Evolutionary conservation across 2,329 filamentous ascomycete genomes (phyloP).

Genomic region (Aspergillus versicolor): DNA sequence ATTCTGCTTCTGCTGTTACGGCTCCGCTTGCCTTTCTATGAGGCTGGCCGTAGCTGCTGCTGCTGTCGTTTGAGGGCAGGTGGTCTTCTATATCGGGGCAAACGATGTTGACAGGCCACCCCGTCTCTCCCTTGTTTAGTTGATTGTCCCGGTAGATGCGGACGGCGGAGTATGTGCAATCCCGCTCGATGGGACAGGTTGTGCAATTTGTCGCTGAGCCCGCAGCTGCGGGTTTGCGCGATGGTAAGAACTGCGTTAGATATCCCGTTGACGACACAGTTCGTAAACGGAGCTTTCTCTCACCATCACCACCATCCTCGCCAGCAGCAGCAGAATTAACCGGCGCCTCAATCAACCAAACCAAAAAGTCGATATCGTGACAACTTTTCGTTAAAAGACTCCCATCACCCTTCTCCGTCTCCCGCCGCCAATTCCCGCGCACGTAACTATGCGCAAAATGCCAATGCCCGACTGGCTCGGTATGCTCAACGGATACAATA

Average conservation of each 20-base stretch:
- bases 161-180: constrained; percentile 82
- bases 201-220: constrained; percentile 83
- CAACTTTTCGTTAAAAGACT: constrained; percentile 92
- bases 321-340: constrained; percentile 52
- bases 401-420: constrained; percentile 67
- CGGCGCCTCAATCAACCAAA: constrained; percentile 69
- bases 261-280: constrained; percentile 74
- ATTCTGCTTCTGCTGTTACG: constrained; percentile 42
- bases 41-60: constrained; percentile 5
- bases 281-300: neutral
- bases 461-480: constrained; percentile 94
- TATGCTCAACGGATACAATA: constrained; percentile 81
- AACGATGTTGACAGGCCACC: constrained; percentile 88
- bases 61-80: constrained; percentile 30
- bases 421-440: constrained; percentile 86
- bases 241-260: constrained; percentile 73
- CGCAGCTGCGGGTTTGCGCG: constrained; percentile 72
- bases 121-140: constrained; percentile 64
- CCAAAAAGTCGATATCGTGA: constrained; percentile 88
- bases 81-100: constrained; percentile 87
- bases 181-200: constrained; percentile 69
- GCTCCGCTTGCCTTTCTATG: neutral
- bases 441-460: constrained; percentile 92
- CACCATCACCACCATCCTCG: neutral
- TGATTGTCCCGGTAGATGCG: constrained; percentile 74